Base-by-base conservation (phyloP, 2,329 filamentous ascomycete species). In the Zymoseptoria pseudotritici region DNA sequence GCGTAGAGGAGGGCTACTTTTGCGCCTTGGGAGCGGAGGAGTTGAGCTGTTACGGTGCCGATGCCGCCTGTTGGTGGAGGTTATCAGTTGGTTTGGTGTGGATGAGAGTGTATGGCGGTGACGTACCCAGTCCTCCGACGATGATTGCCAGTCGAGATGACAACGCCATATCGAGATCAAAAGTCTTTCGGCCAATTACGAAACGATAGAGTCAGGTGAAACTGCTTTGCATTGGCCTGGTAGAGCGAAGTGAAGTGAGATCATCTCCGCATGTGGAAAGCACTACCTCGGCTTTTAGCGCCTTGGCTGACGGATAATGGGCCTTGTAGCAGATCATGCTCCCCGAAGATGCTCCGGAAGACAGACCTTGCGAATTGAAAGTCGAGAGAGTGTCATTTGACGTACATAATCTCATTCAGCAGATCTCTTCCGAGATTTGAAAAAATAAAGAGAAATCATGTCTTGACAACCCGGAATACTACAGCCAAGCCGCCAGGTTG, bases 1-100 rank as follows among this genome's bases (percentile, higher is more conserved):
- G 78, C 78, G 56, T 80, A 80, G 0, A 80, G 68, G 13, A 80
- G 73, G 7, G 77, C 78, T 3, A 80, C 66, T 11, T 69, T 72
- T 4, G 77, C 76, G 4, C 77, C 77, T 61, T 77, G 71, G 3
- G 74, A 67, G 22, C 72, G 70, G 1, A 80, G 69, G 17, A 76
- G 72, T 55, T 73, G 68, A 51, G 75, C 78, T 2, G 77, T 78
- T 42, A 72, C 73, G 13, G 76, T 75, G 7, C 78, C 78, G 2
- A 80, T 71, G 3, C 78, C 78, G 49, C 72, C 71, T 75, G 50
- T 31, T 50, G 22, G 50, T 29, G 52, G 56, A 50, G 29, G 11
- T 24, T 17, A 8, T 52, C 10, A 53, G 19, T 20, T n/a, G 13
- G 31, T 21, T 53, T 54, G 31, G 24, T 29, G 31, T 31, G 36